These are phyloP conservation scores for Papiliotrema fonsecae DNA, from an alignment of 1,284 basidiomycete genomes.

Conservation along the genomic window DNA sequence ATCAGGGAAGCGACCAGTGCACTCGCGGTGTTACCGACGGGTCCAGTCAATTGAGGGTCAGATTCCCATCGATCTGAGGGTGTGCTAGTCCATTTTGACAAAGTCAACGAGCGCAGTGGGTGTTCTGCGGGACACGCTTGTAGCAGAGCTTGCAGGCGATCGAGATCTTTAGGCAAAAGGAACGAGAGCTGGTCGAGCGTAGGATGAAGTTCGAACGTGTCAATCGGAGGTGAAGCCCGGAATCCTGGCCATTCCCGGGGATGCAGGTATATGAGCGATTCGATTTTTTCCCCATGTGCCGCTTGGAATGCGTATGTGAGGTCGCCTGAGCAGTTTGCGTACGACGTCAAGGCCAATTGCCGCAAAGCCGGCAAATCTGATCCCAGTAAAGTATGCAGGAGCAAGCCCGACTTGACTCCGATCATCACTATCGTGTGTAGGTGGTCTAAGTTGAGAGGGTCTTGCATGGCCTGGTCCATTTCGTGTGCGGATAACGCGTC, in stretches of 20 bases:
- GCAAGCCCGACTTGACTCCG: constrained; percentile 61
- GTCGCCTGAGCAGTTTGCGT: constrained; percentile 32
- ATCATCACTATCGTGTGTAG: constrained; percentile 63
- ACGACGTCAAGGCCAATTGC: constrained; percentile 70
- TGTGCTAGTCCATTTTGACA: constrained; percentile 3
- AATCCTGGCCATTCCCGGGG: constrained; percentile 67
- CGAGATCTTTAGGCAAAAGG: constrained; percentile 23
- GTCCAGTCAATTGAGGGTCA: not conserved
- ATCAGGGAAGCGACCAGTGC: constrained; percentile 15
- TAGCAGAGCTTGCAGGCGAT: constrained; percentile 5
- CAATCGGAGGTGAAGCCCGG: constrained; percentile 58
- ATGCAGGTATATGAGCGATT: constrained; percentile 62
- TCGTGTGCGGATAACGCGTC: constrained; percentile 31
- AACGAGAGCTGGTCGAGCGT: constrained; percentile 40
- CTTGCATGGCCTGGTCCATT: constrained; percentile 43
- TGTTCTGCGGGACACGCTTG: constrained; percentile 26
- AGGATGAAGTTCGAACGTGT: constrained; percentile 27
- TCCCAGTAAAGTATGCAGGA: constrained; percentile 59
- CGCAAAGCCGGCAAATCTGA: constrained; percentile 61
- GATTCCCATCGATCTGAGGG: not conserved
- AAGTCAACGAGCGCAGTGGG: constrained; percentile 1
- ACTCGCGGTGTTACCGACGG: constrained; percentile 6
- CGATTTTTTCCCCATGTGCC: constrained; percentile 59
- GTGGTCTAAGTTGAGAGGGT: constrained; percentile 53
- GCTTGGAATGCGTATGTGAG: constrained; percentile 60